Percentiles rank a stretch among this genome's conserved stretches.
Evolutionary conservation across 1,139 yeast genomes (phyloP).

Genomic region (Geotrichum macrosporum): DNA sequence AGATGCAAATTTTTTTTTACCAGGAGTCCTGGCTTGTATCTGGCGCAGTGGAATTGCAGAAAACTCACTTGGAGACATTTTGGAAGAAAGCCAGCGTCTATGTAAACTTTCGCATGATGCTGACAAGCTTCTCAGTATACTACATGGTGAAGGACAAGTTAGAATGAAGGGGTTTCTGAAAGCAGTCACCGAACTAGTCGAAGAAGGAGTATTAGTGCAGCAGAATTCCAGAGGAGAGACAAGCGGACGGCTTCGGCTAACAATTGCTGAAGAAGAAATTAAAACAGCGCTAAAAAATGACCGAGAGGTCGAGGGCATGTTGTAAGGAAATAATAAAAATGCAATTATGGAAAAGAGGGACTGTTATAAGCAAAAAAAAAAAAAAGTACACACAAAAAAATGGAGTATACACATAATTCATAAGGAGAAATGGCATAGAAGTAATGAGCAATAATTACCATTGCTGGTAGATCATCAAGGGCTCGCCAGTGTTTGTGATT

Average conservation of each 20-base stretch:
- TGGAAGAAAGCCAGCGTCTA: slow-evolving; percentile 67
- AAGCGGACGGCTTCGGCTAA: slow-evolving; percentile 56
- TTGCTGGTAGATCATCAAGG: slow-evolving; percentile 64
- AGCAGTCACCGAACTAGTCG: slow-evolving; percentile 63
- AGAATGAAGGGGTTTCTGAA: slow-evolving; percentile 48
- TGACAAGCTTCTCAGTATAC: slow-evolving; percentile 24
- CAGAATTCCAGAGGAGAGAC: slow-evolving; percentile 69
- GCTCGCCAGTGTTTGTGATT: slow-evolving; percentile 79
- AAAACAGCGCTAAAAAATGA: slow-evolving; percentile 57
- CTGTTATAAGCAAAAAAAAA: slow-evolving; percentile 3
- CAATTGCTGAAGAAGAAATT: slow-evolving; percentile 68
- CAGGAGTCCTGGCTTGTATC: slow-evolving; percentile 59
- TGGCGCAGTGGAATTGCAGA: slow-evolving; percentile 71
- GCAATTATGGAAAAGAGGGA: slow-evolving; percentile 9
- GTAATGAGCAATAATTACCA: no score
- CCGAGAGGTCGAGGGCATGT: slow-evolving; percentile 34
- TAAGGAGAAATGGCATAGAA: no score
- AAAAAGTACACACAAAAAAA: slow-evolving; percentile 3
- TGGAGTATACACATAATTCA: no score
- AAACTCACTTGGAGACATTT: slow-evolving; percentile 65
- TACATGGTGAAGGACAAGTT: slow-evolving; percentile 24
- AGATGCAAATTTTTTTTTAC: slow-evolving; percentile 68
- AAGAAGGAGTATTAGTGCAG: slow-evolving; percentile 67
- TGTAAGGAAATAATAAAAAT: slow-evolving; percentile 10
- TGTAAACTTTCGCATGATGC: slow-evolving; percentile 38